A percentile compares a stretch with the other conserved stretches of the same genome.
Conservation (phyloP, 495 filamentous ascomycete species). For the Hypoxylon intermedium region DNA sequence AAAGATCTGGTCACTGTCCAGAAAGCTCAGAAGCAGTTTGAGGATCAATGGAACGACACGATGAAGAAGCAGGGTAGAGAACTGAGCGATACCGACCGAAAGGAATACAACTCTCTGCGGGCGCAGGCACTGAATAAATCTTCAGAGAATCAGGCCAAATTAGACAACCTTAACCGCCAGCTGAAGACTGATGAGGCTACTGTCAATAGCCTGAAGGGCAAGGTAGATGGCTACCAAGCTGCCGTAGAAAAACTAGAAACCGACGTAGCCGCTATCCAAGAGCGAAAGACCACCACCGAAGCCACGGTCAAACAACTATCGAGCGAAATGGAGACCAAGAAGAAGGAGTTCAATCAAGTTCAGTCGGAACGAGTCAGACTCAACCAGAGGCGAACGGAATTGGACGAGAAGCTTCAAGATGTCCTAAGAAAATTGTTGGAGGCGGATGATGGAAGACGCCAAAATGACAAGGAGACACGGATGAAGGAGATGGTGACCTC, state of each 20-base stretch:
- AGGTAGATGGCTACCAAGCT: conserved; percentile 78
- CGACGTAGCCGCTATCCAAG: conserved; percentile 72
- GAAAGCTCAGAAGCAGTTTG: conserved; percentile 89
- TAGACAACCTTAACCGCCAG: conserved; percentile 83
- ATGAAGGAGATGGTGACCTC: conserved; percentile 80
- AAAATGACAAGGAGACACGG: conserved; percentile 78
- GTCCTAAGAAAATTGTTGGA: conserved; percentile 79
- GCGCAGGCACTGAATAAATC: conserved; percentile 87
- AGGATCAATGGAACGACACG: conserved; percentile 81
- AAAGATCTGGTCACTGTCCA: conserved; percentile 84
- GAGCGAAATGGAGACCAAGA: conserved; percentile 84
- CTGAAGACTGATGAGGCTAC: conserved; percentile 89
- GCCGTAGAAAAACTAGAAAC: conserved; percentile 73
- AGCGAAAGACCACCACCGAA: conserved; percentile 67
- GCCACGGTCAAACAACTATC: conserved; percentile 68
- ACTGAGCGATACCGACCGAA: conserved; percentile 82
- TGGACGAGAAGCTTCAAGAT: conserved; percentile 88
- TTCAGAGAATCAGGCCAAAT: conserved; percentile 78
- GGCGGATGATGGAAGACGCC: conserved; percentile 80
- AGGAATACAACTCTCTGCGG: conserved; percentile 86
- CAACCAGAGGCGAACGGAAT: conserved; percentile 80
- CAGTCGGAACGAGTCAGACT: conserved; percentile 83
- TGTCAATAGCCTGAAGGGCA: conserved; percentile 82
- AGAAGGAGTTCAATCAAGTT: conserved; percentile 84
- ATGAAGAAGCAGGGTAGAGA: conserved; percentile 86